phyloP scores from a whole-genome alignment of 768 basidiomycete species.

The Phallus indusiatus region DNA sequence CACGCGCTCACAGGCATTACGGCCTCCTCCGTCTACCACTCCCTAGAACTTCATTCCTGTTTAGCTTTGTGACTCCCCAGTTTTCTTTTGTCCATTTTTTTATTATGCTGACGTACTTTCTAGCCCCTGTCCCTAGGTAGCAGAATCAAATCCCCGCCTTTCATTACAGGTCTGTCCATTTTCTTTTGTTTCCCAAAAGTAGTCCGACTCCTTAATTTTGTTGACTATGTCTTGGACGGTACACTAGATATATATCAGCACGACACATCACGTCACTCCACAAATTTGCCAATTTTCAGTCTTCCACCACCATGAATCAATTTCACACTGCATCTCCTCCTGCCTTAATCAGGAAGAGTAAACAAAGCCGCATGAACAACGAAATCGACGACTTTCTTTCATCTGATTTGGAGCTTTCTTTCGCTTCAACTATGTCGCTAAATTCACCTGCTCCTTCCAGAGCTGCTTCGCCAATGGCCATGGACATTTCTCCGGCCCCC shows the following conservation, averaged over 20 bases:
- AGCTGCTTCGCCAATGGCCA: constrained; percentile 41
- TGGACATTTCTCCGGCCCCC: constrained; percentile 76
- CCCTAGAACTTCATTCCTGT: neutral
- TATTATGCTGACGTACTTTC: neutral
- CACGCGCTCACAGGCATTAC: constrained; percentile 6
- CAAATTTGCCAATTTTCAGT: neutral
- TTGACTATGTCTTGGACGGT: neutral
- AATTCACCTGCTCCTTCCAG: constrained; percentile 52
- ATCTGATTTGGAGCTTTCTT: constrained; percentile 70
- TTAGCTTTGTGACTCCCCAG: constrained; percentile 1
- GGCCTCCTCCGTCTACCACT: constrained; percentile 10
- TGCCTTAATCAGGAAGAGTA: neutral
- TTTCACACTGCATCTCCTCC: constrained; percentile 6
- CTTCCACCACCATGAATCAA: constrained; percentile 5
- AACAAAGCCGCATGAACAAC: constrained; percentile 15
- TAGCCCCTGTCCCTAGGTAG: neutral
- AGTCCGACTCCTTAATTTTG: neutral
- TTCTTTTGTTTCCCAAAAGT: constrained; percentile 2
- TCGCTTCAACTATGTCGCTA: constrained; percentile 74
- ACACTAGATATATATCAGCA: neutral
- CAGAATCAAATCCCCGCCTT: neutral
- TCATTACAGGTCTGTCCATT: constrained; percentile 2
- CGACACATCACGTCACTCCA: constrained; percentile 3
- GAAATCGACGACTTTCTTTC: constrained; percentile 59
- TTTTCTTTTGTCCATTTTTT: neutral